Percentiles rank a stretch among this genome's conserved stretches.
phyloP scores from a whole-genome alignment of 2,329 filamentous ascomycete species.

The Ceratocystis alfenasii region DNA sequence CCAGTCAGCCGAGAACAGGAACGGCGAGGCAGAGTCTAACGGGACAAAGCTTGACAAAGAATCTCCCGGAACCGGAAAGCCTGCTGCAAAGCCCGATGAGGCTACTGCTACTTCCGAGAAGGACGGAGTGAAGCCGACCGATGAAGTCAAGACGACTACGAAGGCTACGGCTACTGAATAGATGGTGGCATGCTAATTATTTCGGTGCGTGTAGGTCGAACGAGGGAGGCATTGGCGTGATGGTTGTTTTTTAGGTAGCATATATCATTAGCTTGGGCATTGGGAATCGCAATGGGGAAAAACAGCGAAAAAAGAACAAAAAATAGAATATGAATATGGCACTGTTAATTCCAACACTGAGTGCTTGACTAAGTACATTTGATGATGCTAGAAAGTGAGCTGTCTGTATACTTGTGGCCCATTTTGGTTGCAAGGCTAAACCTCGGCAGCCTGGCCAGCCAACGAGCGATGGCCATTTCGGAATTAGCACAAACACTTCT shows the following conservation, averaged over 20 bases:
- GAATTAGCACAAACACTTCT: background rate
- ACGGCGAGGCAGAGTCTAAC: background rate
- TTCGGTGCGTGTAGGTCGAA: background rate
- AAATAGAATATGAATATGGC: background rate
- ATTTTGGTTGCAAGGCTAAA: background rate
- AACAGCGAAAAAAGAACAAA: background rate
- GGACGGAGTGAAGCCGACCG: background rate
- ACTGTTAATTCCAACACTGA: background rate
- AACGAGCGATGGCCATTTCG: slow-evolving; percentile 13
- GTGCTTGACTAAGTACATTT: background rate
- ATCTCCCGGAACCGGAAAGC: slow-evolving; percentile 16
- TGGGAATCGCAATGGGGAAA: background rate
- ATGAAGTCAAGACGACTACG: slow-evolving; percentile 5
- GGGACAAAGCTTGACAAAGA: background rate
- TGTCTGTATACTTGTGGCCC: slow-evolving; percentile 3
- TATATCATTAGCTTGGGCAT: background rate
- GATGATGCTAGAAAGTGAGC: background rate
- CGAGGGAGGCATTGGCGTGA: background rate
- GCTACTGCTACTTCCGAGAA: background rate
- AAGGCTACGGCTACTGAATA: background rate
- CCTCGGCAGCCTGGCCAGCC: background rate
- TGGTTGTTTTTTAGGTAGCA: background rate
- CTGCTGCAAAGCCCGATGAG: slow-evolving; percentile 1
- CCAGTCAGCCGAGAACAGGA: background rate
- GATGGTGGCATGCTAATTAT: background rate